A percentile compares a stretch with the other conserved stretches of the same genome.
phyloP scores from a whole-genome alignment of 306 rosid species.

The Begonia masoniana region DNA sequence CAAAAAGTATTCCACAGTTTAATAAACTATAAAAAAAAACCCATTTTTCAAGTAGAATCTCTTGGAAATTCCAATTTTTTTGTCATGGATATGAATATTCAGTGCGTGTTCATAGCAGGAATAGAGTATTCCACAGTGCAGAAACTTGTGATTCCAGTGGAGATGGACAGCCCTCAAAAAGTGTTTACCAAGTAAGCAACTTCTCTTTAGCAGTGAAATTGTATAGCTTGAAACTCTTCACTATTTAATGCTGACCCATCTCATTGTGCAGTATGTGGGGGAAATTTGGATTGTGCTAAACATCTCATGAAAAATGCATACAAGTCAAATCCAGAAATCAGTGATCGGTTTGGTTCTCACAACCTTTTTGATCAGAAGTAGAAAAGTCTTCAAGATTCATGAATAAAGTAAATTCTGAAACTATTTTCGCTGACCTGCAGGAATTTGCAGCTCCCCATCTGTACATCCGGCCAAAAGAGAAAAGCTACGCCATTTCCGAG shows the following conservation, averaged over 20 bases:
- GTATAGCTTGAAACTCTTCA: too few relatives aligned
- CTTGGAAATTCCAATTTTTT: too few relatives aligned
- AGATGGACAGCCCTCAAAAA: not conserved
- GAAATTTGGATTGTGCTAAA: conserved; percentile 16
- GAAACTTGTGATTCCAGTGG: too few relatives aligned
- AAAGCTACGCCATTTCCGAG: conserved; percentile 10
- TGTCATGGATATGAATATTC: too few relatives aligned
- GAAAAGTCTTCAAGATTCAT: conserved; percentile 3
- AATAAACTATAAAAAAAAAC: too few relatives aligned
- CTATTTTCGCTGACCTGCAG: conserved; percentile 21
- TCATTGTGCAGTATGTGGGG: conserved; percentile 7
- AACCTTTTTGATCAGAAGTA: conserved; percentile 8
- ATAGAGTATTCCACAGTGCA: too few relatives aligned
- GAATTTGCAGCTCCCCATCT: conserved; percentile 24
- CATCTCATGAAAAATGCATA: conserved; percentile 9
- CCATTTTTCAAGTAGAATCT: too few relatives aligned
- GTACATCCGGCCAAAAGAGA: conserved; percentile 9
- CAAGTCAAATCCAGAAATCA: conserved; percentile 19
- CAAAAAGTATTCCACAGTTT: too few relatives aligned
- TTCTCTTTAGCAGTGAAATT: too few relatives aligned
- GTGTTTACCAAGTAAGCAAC: not conserved
- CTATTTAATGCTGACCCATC: too few relatives aligned
- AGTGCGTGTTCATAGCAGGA: too few relatives aligned
- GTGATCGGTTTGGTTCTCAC: conserved; percentile 22
- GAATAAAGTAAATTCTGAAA: conserved; percentile 11